phyloP scores from a whole-genome alignment of 768 basidiomycete genomes.

The Austroboletus festivus region DNA sequence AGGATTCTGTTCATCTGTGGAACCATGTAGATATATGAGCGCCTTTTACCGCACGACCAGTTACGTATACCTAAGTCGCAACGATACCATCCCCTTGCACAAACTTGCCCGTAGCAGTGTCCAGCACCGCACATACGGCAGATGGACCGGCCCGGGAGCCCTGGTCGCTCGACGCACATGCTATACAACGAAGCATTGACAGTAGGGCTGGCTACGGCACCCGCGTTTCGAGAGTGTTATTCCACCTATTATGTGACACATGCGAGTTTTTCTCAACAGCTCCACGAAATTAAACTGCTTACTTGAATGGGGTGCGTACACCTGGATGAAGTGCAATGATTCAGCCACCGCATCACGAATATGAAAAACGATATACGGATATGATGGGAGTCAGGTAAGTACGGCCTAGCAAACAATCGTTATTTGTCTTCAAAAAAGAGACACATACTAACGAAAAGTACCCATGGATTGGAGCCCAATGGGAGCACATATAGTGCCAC shows the following conservation, averaged over 20 bases:
- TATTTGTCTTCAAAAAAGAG: neutral
- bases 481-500: conserved; percentile 52
- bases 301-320: conserved; percentile 51
- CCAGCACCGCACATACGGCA: neutral
- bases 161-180: conserved; percentile 39
- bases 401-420: conserved; percentile 34
- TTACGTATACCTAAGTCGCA: conserved; percentile 54
- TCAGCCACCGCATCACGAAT: neutral
- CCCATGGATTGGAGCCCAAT: conserved; percentile 48
- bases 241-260: conserved; percentile 33
- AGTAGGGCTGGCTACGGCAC: conserved; percentile 56
- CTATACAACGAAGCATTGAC: conserved; percentile 61
- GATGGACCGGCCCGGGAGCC: neutral
- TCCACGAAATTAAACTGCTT: neutral
- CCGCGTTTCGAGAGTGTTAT: conserved; percentile 60
- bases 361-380: conserved; percentile 32
- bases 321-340: conserved; percentile 17
- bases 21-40: neutral
- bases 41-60: conserved; percentile 46
- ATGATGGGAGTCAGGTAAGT: conserved; percentile 43
- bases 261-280: neutral
- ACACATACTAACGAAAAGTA: conserved; percentile 42
- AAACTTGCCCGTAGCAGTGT: conserved; percentile 26
- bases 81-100: conserved; percentile 44
- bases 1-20: conserved; percentile 47